phyloP scores from a whole-genome alignment of 176 grass and related monocot species.

The Aechmea fasciata region DNA sequence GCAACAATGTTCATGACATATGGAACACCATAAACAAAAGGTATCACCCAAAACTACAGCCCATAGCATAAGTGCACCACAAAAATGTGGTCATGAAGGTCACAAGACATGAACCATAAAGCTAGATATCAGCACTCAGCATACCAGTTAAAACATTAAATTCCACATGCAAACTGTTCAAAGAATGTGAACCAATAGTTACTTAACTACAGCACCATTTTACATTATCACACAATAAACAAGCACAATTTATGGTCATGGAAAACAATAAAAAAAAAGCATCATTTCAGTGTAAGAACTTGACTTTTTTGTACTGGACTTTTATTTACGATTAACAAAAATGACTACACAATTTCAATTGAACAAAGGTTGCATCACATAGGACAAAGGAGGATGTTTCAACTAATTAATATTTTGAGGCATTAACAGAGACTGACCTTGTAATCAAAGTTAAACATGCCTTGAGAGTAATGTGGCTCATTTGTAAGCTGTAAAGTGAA shows the following conservation, averaged over 20 bases:
- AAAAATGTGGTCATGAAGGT: not conserved
- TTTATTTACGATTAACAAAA: no score
- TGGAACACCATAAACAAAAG: not conserved
- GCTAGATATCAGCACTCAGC: not conserved
- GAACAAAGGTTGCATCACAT: not conserved
- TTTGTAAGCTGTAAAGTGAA: slow-evolving; percentile 66
- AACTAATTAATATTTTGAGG: not conserved
- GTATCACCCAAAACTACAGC: not conserved
- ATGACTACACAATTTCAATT: not conserved
- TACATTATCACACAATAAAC: no score
- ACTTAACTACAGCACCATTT: no score
- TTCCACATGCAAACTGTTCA: no score
- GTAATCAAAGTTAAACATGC: slow-evolving; percentile 99
- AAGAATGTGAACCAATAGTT: no score
- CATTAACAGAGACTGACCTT: slow-evolving; percentile 40
- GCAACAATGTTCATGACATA: not conserved
- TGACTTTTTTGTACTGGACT: no score
- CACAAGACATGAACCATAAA: not conserved
- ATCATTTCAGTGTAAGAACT: no score
- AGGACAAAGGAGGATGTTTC: not conserved
- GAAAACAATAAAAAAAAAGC: no score
- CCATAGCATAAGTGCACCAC: not conserved
- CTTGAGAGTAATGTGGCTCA: slow-evolving; percentile 95
- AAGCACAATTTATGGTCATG: no score
- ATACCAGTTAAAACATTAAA: no score